phyloP scores from a whole-genome alignment of 1,139 yeast species.

The Pichia kudriavzevii region DNA sequence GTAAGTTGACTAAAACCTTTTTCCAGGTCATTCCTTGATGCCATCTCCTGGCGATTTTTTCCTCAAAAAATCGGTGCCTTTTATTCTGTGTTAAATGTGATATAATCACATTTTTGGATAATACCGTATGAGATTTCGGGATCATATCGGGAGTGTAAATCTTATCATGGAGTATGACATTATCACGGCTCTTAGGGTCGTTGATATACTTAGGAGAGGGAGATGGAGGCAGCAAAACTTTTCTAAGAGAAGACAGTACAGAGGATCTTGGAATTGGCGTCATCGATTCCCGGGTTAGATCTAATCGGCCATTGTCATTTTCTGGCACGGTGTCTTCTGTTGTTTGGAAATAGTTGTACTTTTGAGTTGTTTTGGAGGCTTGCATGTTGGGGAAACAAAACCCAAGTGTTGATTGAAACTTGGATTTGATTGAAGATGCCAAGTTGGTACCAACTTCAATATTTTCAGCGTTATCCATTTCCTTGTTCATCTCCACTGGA shows the following conservation, averaged over 20 bases:
- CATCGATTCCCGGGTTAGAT: conserved; percentile 4
- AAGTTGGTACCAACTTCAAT: not conserved
- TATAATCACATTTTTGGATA: conserved; percentile 13
- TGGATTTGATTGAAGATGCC: conserved; percentile 8
- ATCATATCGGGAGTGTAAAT: conserved; percentile 56
- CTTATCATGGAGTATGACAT: conserved; percentile 69
- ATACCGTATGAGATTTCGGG: conserved; percentile 16
- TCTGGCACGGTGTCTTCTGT: conserved; percentile 9
- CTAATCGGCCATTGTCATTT: conserved; percentile 3
- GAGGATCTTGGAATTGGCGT: conserved; percentile 54
- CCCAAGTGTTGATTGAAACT: conserved; percentile 14
- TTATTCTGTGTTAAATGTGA: conserved; percentile 23
- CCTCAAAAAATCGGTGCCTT: conserved; percentile 48
- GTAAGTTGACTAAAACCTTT: conserved; percentile 75
- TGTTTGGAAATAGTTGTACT: conserved; percentile 32
- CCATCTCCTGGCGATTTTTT: conserved; percentile 81
- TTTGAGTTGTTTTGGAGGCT: conserved; percentile 20
- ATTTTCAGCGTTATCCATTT: not conserved
- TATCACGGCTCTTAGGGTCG: conserved; percentile 46
- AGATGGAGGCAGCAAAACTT: conserved; percentile 76
- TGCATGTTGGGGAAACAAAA: conserved; percentile 15
- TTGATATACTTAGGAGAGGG: conserved; percentile 66
- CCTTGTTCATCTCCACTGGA: conserved; percentile 18
- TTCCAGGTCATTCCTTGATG: conserved; percentile 86
- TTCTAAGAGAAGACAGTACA: conserved; percentile 73